phyloP scores from a whole-genome alignment of 2,329 filamentous ascomycete genomes.

The Knoxdaviesia proteae region DNA sequence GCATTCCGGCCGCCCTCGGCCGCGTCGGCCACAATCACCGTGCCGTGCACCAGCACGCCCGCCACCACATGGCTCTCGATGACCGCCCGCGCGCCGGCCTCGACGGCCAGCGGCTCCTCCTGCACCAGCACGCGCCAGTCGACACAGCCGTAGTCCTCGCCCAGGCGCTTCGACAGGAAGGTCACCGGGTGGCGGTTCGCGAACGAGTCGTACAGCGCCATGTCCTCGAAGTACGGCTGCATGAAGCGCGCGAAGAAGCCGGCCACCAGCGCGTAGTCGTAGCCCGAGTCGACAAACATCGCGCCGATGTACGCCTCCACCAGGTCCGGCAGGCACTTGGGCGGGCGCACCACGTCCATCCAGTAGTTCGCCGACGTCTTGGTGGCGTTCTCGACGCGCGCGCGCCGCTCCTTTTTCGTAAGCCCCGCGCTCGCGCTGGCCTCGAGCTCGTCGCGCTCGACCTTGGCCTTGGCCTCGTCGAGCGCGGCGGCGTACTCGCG shows the following conservation, averaged over 20 bases:
- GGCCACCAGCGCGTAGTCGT: slow-evolving; percentile 53
- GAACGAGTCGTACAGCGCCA: slow-evolving; percentile 70
- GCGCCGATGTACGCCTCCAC: slow-evolving; percentile 80
- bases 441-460: slow-evolving; percentile 33
- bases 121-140: slow-evolving; percentile 32
- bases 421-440: too few relatives aligned
- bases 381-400: slow-evolving; percentile 13
- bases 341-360: slow-evolving; percentile 39
- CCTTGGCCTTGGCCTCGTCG: slow-evolving; percentile 30
- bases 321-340: slow-evolving; percentile 64
- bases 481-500: slow-evolving; percentile 9
- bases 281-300: slow-evolving; percentile 74
- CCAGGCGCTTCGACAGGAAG: slow-evolving; percentile 42
- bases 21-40: slow-evolving; percentile 39
- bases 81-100: slow-evolving; percentile 18
- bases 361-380: slow-evolving; percentile 41
- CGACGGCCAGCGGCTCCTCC: slow-evolving; percentile 20
- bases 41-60: slow-evolving; percentile 56
- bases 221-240: slow-evolving; percentile 62
- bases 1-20: slow-evolving; percentile 51
- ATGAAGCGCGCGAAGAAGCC: slow-evolving; percentile 60
- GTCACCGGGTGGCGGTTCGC: slow-evolving; percentile 75
- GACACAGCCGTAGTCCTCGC: slow-evolving; percentile 42
- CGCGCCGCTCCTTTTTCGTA: slow-evolving; percentile 9
- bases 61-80: slow-evolving; percentile 37